Conservation (phyloP, 345 rosid species). For the Aquilaria yunnanensis region DNA sequence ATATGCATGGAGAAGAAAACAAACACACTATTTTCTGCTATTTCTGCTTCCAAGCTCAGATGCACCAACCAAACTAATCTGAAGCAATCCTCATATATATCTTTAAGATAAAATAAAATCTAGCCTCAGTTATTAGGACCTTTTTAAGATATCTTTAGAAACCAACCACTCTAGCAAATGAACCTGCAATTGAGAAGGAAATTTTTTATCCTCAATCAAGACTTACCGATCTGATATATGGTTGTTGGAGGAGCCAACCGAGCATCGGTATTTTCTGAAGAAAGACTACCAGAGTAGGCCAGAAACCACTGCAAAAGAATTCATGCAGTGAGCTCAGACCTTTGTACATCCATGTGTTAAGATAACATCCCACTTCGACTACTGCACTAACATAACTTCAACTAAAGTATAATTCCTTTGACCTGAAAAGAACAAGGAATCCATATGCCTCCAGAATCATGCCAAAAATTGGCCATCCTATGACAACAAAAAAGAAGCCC, state of each 20-base stretch:
- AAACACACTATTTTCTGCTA: too few species aligned
- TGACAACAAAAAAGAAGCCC: conserved; percentile 84
- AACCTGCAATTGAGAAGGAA: too few species aligned
- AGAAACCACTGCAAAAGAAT: conserved; percentile 68
- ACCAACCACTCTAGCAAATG: conserved; percentile 4
- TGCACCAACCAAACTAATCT: too few species aligned
- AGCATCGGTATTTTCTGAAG: conserved; percentile 87
- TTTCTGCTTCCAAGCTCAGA: too few species aligned
- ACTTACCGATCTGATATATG: conserved; percentile 69
- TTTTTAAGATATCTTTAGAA: neutral
- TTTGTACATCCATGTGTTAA: neutral
- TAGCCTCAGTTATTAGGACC: too few species aligned
- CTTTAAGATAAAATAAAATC: too few species aligned
- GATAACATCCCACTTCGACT: too few species aligned
- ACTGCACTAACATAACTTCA: too few species aligned
- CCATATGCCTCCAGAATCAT: conserved; percentile 90
- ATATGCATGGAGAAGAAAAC: too few species aligned
- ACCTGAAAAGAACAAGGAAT: conserved; percentile 93
- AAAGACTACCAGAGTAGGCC: conserved; percentile 92
- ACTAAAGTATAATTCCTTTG: neutral
- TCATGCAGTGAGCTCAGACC: too few species aligned
- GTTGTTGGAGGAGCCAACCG: conserved; percentile 91
- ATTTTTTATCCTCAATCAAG: too few species aligned
- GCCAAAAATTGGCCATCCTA: conserved; percentile 92
- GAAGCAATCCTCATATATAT: too few species aligned